Base-by-base conservation (phyloP, 257 asterid species). In the Nicotiana sylvestris region DNA sequence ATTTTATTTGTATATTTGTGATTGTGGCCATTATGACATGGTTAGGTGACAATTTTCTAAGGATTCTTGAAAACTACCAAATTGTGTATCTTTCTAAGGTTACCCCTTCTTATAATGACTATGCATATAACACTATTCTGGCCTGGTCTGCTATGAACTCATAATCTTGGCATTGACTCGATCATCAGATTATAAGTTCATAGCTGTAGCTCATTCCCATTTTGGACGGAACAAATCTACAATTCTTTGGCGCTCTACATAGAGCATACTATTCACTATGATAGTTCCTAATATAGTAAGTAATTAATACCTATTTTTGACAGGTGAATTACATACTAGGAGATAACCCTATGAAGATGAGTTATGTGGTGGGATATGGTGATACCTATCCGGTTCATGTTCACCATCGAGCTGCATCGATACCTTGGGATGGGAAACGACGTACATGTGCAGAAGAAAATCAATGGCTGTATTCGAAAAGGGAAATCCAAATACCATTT, bases 371-470 rank as follows among this genome's bases (percentile, higher is more conserved):
- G 18, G 94, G 94, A 77, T 85, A 81, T 30, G 89, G 97, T 11
- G 81, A 84, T 32, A 62, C 57, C 13, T 91, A 89, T 62, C 91
- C 97, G 0, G 79, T 16, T 11, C 85, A 87, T 9, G 92, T 88
- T 78, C 94, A 87, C 69, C 93, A 92, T 82, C 85, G 91, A 85
- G 93, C 86, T 68, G 90, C 94, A 82, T 91, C 94, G n/a, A 88
- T 92, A 78, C 92, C 91, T 15, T 86, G 86, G 89, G 90, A 87
- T 46, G 82, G 87, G 1, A 81, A 79, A 57, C 21, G 27, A 82
- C 81, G 80, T 83, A 30, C 87, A 0, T 91, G 93, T 65, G 18
- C 72, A 76, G 89, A 91, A 70, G 94, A 94, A 53, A 76, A 77
- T 32, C 51, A 79, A 35, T 90, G 86, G 86, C 76, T 90, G 57